Conservation (phyloP, 306 rosid genomes). For the Gastrolobium villosum region DNA sequence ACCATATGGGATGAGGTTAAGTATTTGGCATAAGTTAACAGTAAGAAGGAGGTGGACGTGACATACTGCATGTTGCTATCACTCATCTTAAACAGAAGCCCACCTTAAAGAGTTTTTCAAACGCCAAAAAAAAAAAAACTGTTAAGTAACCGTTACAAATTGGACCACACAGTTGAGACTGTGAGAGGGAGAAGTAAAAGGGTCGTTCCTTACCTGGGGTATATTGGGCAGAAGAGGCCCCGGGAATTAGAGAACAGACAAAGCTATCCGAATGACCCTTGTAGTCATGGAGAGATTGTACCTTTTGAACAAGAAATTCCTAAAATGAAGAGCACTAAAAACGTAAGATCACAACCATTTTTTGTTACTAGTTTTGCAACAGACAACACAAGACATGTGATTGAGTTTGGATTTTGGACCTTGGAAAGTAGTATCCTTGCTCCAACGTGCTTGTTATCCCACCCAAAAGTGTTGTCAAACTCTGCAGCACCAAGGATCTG, state of each 20-base stretch:
- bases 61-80: conserved; percentile 97
- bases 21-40: conserved; percentile 90
- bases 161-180: conserved; percentile 54
- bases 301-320: conserved; percentile 87
- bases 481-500: conserved; percentile 90
- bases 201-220: conserved; percentile 73
- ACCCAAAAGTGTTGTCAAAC: conserved; percentile 87
- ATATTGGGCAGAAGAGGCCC: conserved; percentile 81
- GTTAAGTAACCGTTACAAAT: conserved; percentile 59
- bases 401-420: conserved; percentile 55
- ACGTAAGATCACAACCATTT: background rate
- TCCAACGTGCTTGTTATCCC: conserved; percentile 99
- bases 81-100: conserved; percentile 90
- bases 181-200: background rate
- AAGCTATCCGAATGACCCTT: conserved; percentile 92
- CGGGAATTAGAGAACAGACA: conserved; percentile 88
- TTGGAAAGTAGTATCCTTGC: conserved; percentile 95
- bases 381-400: background rate
- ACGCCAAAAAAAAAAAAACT: background rate
- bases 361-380: background rate
- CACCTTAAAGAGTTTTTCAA: conserved; percentile 64
- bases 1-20: conserved; percentile 71
- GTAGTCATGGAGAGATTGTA: conserved; percentile 85
- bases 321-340: conserved; percentile 38
- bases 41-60: conserved; percentile 90